phyloP scores from a whole-genome alignment of 2,329 filamentous ascomycete species.

The Hypoxylon sp. region DNA sequence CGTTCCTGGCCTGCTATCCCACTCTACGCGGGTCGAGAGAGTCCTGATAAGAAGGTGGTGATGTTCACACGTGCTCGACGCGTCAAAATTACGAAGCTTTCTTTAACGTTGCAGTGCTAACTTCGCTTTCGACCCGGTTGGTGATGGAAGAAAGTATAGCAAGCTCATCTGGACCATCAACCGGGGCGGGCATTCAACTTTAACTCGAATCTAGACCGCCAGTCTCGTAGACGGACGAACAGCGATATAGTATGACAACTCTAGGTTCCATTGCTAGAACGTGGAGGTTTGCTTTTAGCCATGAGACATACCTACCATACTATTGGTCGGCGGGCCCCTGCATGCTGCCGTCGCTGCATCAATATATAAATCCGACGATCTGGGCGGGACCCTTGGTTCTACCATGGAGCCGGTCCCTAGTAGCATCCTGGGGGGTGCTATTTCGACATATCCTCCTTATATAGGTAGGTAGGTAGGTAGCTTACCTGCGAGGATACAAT shows the following conservation, averaged over 20 bases:
- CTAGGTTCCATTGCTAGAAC: conserved; percentile 14
- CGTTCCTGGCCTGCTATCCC: not conserved
- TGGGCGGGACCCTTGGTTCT: conserved; percentile 7
- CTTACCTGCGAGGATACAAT: not conserved
- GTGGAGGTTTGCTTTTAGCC: conserved; percentile 30
- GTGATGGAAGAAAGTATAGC: conserved; percentile 2
- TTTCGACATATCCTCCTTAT: conserved; percentile 6
- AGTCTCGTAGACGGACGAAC: not conserved
- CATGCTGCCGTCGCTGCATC: conserved; percentile 13
- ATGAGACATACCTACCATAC: conserved; percentile 2
- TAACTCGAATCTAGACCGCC: conserved; percentile 18
- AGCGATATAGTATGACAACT: conserved; percentile 13
- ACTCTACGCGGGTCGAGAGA: not conserved
- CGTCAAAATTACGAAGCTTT: conserved; percentile 3
- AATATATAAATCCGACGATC: conserved; percentile 18
- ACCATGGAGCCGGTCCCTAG: conserved; percentile 1
- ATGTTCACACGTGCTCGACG: not conserved
- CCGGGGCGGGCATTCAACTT: conserved; percentile 13
- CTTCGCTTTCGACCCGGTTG: not conserved
- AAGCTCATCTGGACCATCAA: conserved; percentile 5
- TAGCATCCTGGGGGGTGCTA: not conserved
- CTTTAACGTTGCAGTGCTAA: conserved; percentile 8
- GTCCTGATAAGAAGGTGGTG: conserved; percentile 9
- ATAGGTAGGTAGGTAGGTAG: too few species aligned
- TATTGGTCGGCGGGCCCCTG: conserved; percentile 10